These are phyloP conservation scores for Acanthamoeba triangularis DNA, from an alignment of 208 protist genomes.

Conservation along the genomic window DNA sequence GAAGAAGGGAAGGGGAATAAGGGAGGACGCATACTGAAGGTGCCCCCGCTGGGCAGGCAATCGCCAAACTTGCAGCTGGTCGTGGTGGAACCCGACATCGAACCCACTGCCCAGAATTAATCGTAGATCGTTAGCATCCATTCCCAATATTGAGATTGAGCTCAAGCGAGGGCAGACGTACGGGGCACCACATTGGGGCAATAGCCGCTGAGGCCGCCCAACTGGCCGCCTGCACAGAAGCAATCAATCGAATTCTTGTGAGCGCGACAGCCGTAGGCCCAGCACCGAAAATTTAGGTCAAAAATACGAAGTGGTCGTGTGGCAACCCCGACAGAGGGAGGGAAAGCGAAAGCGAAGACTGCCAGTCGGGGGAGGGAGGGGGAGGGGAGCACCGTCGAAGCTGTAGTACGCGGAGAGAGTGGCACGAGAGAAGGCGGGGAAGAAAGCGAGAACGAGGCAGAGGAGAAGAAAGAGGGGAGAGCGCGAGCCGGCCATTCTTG, in stretches of 20 bases:
- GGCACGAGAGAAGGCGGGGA: neutral
- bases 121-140: neutral
- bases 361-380: neutral
- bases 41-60: neutral
- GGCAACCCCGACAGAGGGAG: neutral
- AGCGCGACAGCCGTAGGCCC: neutral
- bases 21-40: neutral
- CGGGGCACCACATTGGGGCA: conserved; percentile 54
- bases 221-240: neutral
- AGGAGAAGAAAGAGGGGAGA: neutral
- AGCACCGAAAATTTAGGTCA: neutral
- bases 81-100: neutral
- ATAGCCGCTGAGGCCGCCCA: neutral
- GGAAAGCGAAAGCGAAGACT: neutral
- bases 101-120: neutral
- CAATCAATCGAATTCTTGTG: neutral
- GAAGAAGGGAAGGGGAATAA: neutral
- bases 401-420: conserved; percentile 18
- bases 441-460: neutral
- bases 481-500: neutral
- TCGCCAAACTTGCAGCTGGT: conserved; percentile 44
- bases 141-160: neutral
- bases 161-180: neutral
- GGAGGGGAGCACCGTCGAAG: neutral
- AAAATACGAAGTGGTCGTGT: neutral